Base-by-base conservation (phyloP, 2,329 filamentous ascomycete species). In the Pseudonectria foliicola region DNA sequence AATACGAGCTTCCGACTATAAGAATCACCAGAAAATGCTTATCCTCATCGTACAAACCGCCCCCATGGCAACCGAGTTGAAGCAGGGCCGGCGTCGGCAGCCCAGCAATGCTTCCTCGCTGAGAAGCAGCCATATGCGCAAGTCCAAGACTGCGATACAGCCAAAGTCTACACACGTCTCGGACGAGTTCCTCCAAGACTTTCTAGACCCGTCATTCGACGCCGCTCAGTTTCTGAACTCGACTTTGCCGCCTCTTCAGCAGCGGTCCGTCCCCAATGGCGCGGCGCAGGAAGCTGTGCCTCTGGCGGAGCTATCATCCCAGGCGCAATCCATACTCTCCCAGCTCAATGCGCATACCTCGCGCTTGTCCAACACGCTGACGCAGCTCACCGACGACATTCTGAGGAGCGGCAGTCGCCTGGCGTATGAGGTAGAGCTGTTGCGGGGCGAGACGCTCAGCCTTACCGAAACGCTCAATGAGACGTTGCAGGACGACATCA, bases 381-480 rank as follows among this genome's bases (percentile, higher is more conserved):
- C 88, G 23, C 82, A 90, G 53, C 69, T 96, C 40, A 95, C 92
- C 10, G 90, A 98, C 59, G 92, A 96, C 48, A 96, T 98, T 44
- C 63, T 98, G 42, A 77, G 92, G 38, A 89, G 86, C 52, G 86
- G 89, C 16, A 87, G 85, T 45, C 75, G 90, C 4, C 67, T 98
- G 38, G 87, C 89, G 13, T 98, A 98, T 55, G 86, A 96, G 61
- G 90, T 96, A 13, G 90, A 96, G 61, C 75, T 96, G 13, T 62
- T 96, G 31, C 77, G 88, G n/a, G 89, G 89, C 43, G 89, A 95
- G 61, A 84, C 87, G 3, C 64, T 88, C 30, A 74, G 83, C n/a
- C 66, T 95, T 25, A 79, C 80, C 1, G 89, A 95, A 55, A 73
- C 82, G 2, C 66, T 96, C 49, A 77, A 79, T 5, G 84, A 89